phyloP scores from a whole-genome alignment of 1,139 yeast genomes.

The Geotrichum carabidarum region DNA sequence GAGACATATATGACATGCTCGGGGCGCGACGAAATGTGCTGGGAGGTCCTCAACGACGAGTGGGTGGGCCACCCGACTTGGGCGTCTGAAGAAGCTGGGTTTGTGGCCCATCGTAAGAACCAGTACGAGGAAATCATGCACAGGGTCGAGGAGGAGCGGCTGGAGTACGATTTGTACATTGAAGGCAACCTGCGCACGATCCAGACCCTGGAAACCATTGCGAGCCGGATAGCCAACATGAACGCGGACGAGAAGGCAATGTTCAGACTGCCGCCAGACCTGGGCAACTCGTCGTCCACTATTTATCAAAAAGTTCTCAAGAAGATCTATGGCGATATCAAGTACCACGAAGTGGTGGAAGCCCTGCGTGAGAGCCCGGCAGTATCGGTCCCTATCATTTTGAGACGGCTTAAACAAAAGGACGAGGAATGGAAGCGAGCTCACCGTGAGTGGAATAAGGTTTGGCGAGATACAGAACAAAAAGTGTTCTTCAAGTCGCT shows the following conservation, averaged over 20 bases:
- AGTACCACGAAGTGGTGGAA: slow-evolving; percentile 93
- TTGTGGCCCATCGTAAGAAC: slow-evolving; percentile 94
- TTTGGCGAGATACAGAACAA: slow-evolving; percentile 97
- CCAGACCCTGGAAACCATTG: slow-evolving; percentile 91
- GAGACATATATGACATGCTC: slow-evolving; percentile 97
- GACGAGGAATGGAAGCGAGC: slow-evolving; percentile 99
- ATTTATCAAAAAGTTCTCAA: slow-evolving; percentile 90
- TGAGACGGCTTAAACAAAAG: slow-evolving; percentile 88
- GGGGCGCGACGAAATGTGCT: slow-evolving; percentile 97
- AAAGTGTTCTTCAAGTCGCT: slow-evolving; percentile 88
- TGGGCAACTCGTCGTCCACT: slow-evolving; percentile 82
- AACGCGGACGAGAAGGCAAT: slow-evolving; percentile 78
- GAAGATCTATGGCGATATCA: slow-evolving; percentile 87
- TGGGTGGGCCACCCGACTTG: slow-evolving; percentile 99
- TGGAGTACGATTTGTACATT: slow-evolving; percentile 92
- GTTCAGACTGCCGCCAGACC: slow-evolving; percentile 85
- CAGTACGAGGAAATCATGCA: slow-evolving; percentile 94
- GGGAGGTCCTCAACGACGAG: slow-evolving; percentile 97
- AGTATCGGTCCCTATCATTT: slow-evolving; percentile 87
- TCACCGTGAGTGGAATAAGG: slow-evolving; percentile 98
- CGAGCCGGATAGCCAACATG: slow-evolving; percentile 92
- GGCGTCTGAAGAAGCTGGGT: slow-evolving; percentile 99
- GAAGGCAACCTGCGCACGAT: slow-evolving; percentile 92
- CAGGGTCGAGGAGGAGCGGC: slow-evolving; percentile 95
- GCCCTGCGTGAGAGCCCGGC: slow-evolving; percentile 94